Evolutionary conservation across 1,139 yeast species (phyloP).

Genomic region (Saccharomycopsis crataegensis): DNA sequence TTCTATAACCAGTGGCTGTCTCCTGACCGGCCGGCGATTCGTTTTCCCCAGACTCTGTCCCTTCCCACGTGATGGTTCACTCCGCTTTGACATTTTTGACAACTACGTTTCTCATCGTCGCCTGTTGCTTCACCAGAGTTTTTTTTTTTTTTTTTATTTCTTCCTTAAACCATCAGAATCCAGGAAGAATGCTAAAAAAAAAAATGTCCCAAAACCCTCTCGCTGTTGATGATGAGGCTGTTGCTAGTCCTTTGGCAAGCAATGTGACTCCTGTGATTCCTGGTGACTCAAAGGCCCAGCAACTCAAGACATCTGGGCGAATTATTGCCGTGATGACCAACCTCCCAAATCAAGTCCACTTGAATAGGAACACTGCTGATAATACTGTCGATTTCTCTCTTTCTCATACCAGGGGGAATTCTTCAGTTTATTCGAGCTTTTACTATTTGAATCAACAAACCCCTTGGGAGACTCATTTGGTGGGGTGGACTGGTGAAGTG

Average conservation of each 20-base stretch:
- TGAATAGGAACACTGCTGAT: slow-evolving; percentile 26
- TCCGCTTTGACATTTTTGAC: too few relatives aligned
- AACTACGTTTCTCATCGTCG: not conserved
- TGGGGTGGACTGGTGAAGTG: slow-evolving; percentile 96
- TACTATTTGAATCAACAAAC: slow-evolving; percentile 56
- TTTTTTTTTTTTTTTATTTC: not conserved
- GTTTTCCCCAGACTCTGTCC: too few relatives aligned
- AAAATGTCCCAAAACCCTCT: not conserved
- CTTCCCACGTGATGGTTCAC: too few relatives aligned
- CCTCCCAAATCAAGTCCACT: slow-evolving; percentile 55
- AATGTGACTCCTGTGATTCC: slow-evolving; percentile 1
- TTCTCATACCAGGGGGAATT: slow-evolving; percentile 64
- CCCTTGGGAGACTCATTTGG: slow-evolving; percentile 78
- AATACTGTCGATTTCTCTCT: not conserved
- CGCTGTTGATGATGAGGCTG: slow-evolving; percentile 11
- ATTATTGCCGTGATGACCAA: slow-evolving; percentile 62
- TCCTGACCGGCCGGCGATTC: too few relatives aligned
- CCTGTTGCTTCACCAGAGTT: not conserved
- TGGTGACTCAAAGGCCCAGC: not conserved
- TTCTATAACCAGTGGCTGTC: too few relatives aligned
- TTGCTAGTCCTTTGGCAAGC: slow-evolving; percentile 9
- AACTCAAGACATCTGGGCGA: slow-evolving; percentile 45
- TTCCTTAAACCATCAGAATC: not conserved
- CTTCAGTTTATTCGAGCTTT: slow-evolving; percentile 76
- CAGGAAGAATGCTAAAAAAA: not conserved